Percentiles rank a stretch among this genome's conserved stretches.
These are phyloP conservation scores for Camptophora hylomeconis DNA, from an alignment of 2,329 filamentous ascomycete species.

Conservation along the genomic window DNA sequence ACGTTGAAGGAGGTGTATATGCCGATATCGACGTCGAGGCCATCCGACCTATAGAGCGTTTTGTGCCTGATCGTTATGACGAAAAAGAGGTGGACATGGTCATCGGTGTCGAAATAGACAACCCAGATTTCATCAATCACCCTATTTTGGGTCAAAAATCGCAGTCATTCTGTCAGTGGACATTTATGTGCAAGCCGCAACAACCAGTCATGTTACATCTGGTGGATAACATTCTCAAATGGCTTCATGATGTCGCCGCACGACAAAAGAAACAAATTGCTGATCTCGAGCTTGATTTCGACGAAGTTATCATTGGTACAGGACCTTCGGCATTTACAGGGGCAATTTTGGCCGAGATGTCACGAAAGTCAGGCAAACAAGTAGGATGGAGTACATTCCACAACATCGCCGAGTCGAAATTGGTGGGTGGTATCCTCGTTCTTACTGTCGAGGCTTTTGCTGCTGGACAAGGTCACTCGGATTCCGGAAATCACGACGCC, in stretches of 20 bases:
- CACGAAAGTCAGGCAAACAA: slow-evolving; percentile 28
- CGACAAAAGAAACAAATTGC: slow-evolving; percentile 46
- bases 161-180: slow-evolving; percentile 63
- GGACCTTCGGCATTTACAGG: slow-evolving; percentile 57
- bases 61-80: slow-evolving; percentile 51
- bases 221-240: slow-evolving; percentile 54
- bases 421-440: slow-evolving; percentile 52
- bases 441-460: slow-evolving; percentile 61
- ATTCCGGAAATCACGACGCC: slow-evolving; percentile 57
- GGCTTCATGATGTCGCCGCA: slow-evolving; percentile 47
- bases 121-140: slow-evolving; percentile 51
- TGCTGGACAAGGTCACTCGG: slow-evolving; percentile 59
- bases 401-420: slow-evolving; percentile 50
- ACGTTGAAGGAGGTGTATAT: slow-evolving; percentile 50
- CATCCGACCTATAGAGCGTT: slow-evolving; percentile 39
- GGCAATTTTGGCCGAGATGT: slow-evolving; percentile 54
- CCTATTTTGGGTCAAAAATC: slow-evolving; percentile 55
- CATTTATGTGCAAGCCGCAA: slow-evolving; percentile 55
- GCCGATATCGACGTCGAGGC: slow-evolving; percentile 48
- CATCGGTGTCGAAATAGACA: slow-evolving; percentile 57
- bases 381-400: slow-evolving; percentile 55
- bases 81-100: slow-evolving; percentile 57
- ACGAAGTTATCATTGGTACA: slow-evolving; percentile 61
- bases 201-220: slow-evolving; percentile 56
- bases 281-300: slow-evolving; percentile 54